Conservation (phyloP, 2,329 filamentous ascomycete genomes). For the Exophiala bonariae region DNA sequence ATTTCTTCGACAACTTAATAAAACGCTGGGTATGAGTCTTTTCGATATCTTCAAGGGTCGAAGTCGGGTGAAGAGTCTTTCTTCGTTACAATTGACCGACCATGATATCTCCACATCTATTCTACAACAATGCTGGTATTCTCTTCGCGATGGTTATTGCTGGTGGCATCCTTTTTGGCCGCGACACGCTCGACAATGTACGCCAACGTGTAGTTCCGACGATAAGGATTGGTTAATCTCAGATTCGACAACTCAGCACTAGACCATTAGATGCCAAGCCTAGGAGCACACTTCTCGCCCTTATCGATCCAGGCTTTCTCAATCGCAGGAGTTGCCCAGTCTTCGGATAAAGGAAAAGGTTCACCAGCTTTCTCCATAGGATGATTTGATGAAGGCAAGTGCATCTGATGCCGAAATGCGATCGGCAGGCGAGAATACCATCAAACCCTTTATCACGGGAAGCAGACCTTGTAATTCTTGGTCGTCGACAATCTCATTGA, state of each 20-base stretch:
- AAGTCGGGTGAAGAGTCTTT: too few relatives aligned
- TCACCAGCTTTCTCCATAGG: not conserved
- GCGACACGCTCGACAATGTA: not conserved
- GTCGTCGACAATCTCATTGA: not conserved
- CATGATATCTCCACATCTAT: too few relatives aligned
- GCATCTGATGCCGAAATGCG: constrained; percentile 10
- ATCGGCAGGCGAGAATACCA: not conserved
- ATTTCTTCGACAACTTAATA: too few relatives aligned
- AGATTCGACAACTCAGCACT: not conserved
- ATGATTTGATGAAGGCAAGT: not conserved
- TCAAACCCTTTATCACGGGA: constrained; percentile 1
- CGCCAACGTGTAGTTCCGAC: not conserved
- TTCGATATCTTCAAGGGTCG: too few relatives aligned
- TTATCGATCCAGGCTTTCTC: not conserved
- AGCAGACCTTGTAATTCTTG: constrained; percentile 1
- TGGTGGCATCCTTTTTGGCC: not conserved
- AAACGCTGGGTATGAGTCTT: too few relatives aligned
- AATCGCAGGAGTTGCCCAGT: not conserved
- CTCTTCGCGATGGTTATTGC: too few relatives aligned
- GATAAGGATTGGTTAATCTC: not conserved
- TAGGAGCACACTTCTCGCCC: not conserved
- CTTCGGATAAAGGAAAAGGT: not conserved
- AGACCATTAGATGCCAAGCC: not conserved
- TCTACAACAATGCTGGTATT: too few relatives aligned
- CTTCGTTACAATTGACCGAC: too few relatives aligned